phyloP scores from a whole-genome alignment of 1,284 basidiomycete genomes.

The Moesziomyces antarcticus region DNA sequence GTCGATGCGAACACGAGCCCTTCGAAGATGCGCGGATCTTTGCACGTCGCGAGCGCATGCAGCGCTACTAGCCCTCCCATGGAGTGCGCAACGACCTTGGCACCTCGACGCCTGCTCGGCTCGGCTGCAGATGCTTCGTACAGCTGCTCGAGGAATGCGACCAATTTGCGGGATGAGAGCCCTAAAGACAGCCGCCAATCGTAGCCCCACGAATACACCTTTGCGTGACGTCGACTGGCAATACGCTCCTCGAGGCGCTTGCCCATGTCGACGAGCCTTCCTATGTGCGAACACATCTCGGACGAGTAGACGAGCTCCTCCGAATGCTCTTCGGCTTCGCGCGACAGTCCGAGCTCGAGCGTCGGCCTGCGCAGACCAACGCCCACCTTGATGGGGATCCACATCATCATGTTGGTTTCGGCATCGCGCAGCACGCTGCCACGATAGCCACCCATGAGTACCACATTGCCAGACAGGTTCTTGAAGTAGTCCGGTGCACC shows the following conservation, averaged over 20 bases:
- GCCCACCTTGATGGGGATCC: constrained; percentile 65
- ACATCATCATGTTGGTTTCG: constrained; percentile 58
- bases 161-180: constrained; percentile 23
- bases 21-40: constrained; percentile 64
- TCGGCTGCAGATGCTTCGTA: constrained; percentile 41
- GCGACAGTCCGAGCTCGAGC: constrained; percentile 60
- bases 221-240: constrained; percentile 41
- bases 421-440: constrained; percentile 65
- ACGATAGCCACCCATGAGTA: constrained; percentile 66
- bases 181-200: constrained; percentile 62
- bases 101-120: constrained; percentile 46
- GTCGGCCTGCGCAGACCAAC: constrained; percentile 61
- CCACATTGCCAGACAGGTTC: constrained; percentile 62
- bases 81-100: constrained; percentile 67
- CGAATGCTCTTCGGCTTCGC: constrained; percentile 50
- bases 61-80: constrained; percentile 68
- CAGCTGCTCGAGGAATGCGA: constrained; percentile 35
- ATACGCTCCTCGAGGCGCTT: constrained; percentile 52
- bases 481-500: constrained; percentile 54
- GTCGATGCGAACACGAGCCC: constrained; percentile 65
- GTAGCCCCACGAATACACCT: constrained; percentile 64
- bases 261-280: constrained; percentile 64
- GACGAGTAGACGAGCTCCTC: constrained; percentile 60
- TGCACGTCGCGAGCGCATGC: constrained; percentile 60
- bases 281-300: constrained; percentile 59